Evolutionary conservation across 768 basidiomycete genomes (phyloP).

Genomic region (Psilocybe subaeruginosa): DNA sequence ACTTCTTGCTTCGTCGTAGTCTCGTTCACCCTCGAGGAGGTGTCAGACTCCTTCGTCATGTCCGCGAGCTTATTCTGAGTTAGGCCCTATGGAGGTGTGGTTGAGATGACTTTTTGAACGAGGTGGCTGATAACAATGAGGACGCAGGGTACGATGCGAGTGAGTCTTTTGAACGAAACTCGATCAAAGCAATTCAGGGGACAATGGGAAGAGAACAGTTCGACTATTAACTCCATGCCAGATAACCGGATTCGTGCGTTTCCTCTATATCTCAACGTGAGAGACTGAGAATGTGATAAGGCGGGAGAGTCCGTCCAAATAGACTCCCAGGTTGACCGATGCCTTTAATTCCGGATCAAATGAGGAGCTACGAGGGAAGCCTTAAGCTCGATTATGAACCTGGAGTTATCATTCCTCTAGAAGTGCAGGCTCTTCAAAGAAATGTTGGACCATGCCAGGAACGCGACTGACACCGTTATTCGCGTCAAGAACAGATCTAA

Average conservation of each 20-base stretch:
- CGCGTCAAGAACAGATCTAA: too few species aligned
- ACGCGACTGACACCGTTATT: too few species aligned
- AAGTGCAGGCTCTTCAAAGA: too few species aligned
- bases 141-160: background rate
- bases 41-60: background rate
- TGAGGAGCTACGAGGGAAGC: too few species aligned
- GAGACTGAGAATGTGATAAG: background rate
- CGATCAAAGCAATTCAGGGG: background rate
- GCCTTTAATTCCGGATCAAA: too few species aligned
- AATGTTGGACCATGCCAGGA: too few species aligned
- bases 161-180: too few species aligned
- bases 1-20: background rate
- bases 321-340: too few species aligned
- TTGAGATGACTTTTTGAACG: too few species aligned
- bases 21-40: background rate
- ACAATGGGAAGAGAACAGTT: background rate
- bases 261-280: background rate
- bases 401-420: too few species aligned
- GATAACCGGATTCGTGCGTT: background rate
- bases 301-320: background rate
- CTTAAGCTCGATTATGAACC: too few species aligned
- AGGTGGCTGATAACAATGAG: background rate
- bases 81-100: background rate
- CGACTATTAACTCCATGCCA: background rate
- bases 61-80: background rate